These are phyloP conservation scores for Copromyces sp. DNA, from an alignment of 495 filamentous ascomycete species.

Conservation along the genomic window DNA sequence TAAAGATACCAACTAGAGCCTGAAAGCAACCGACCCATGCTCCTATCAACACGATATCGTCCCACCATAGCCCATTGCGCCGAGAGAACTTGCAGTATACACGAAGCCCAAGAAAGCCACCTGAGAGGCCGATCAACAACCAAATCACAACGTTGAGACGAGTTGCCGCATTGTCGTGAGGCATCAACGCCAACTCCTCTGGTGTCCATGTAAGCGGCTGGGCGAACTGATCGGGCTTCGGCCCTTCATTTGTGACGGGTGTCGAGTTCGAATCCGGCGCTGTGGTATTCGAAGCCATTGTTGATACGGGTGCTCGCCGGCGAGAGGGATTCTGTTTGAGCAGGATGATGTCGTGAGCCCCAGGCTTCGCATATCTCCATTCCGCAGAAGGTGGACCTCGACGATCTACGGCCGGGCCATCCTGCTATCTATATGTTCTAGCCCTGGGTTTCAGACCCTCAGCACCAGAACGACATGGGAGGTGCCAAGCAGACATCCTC, in stretches of 20 bases:
- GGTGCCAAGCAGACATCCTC: not conserved
- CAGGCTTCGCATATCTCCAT: not conserved
- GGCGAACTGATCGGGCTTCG: slow-evolving; percentile 11
- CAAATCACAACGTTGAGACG: slow-evolving; percentile 18
- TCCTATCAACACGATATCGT: slow-evolving; percentile 24
- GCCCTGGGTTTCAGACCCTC: not conserved
- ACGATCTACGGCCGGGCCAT: not conserved
- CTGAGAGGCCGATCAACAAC: slow-evolving; percentile 16
- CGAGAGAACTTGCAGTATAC: slow-evolving; percentile 20
- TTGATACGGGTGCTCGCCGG: not conserved
- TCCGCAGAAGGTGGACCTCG: not conserved
- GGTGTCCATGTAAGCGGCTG: not conserved
- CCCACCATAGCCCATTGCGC: slow-evolving; percentile 21
- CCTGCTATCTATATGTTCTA: not conserved
- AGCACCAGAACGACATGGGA: not conserved
- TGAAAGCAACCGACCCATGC: slow-evolving; percentile 20
- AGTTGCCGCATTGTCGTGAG: slow-evolving; percentile 18
- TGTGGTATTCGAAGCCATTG: not conserved
- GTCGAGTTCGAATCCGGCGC: not conserved
- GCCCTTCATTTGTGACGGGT: not conserved
- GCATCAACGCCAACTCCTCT: slow-evolving; percentile 9
- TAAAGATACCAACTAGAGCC: not conserved
- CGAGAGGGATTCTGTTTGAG: not conserved
- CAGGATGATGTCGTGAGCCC: not conserved
- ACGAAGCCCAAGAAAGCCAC: slow-evolving; percentile 21